A percentile compares a stretch with the other conserved stretches of the same genome.
Evolutionary conservation across 805 yeast species (phyloP).

Genomic region (Sungouiozyma ichnusensis): DNA sequence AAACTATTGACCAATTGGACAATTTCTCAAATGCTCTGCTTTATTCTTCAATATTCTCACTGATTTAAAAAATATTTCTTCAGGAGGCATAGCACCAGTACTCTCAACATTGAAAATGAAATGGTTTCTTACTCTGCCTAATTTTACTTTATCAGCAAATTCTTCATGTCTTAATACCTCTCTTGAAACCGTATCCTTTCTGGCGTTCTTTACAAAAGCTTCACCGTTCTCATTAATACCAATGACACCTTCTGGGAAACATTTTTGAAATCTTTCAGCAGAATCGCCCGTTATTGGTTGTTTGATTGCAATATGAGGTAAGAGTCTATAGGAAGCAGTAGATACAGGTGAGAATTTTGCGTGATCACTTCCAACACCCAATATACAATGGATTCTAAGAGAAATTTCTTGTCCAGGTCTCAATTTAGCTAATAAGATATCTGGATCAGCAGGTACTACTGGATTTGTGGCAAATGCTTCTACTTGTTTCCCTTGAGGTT

Average conservation of each 20-base stretch:
- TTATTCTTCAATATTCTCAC: slow-evolving; percentile 78
- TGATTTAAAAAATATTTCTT: slow-evolving; percentile 87
- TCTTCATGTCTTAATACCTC: slow-evolving; percentile 92
- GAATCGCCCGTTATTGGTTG: slow-evolving; percentile 65
- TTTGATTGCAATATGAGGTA: slow-evolving; percentile 75
- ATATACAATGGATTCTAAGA: slow-evolving; percentile 76
- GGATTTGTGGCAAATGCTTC: slow-evolving; percentile 59
- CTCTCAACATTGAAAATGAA: slow-evolving; percentile 91
- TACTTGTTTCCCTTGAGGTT: slow-evolving; percentile 81
- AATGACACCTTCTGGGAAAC: slow-evolving; percentile 91
- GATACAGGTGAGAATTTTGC: slow-evolving; percentile 97
- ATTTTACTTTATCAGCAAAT: slow-evolving; percentile 76
- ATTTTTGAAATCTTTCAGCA: slow-evolving; percentile 71
- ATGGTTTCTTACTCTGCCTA: slow-evolving; percentile 87
- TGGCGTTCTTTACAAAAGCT: slow-evolving; percentile 78
- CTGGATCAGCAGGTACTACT: slow-evolving; percentile 74
- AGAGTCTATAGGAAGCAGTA: slow-evolving; percentile 87
- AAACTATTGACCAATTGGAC: slow-evolving; percentile 56
- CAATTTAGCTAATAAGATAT: slow-evolving; percentile 80
- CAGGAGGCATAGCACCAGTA: slow-evolving; percentile 95
- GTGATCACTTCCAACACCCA: slow-evolving; percentile 91
- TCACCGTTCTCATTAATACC: slow-evolving; percentile 55
- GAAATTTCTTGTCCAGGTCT: slow-evolving; percentile 97
- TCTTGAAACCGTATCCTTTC: slow-evolving; percentile 94
- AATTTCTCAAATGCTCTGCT: slow-evolving; percentile 65